Conservation (phyloP, 768 basidiomycete genomes). For the Aureoboletus auriporus region DNA sequence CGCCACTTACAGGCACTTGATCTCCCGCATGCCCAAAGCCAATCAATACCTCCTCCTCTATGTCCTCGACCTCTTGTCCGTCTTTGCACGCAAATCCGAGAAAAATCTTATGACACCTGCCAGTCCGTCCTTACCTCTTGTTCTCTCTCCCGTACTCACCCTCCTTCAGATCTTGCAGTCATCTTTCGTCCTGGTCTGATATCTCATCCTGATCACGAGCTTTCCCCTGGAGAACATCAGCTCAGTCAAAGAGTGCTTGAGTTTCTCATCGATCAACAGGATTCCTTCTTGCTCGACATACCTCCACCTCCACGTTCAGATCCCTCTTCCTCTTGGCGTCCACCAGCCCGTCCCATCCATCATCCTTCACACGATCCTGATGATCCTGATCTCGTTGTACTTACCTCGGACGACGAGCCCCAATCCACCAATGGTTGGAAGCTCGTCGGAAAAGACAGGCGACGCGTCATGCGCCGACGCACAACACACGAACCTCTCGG, state of each 20-base stretch:
- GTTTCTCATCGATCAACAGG: constrained; percentile 94
- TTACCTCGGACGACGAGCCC: constrained; percentile 48
- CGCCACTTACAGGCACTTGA: constrained; percentile 77
- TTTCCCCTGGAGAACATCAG: constrained; percentile 81
- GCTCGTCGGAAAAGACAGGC: constrained; percentile 37
- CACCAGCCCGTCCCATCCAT: constrained; percentile 6
- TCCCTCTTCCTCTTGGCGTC: constrained; percentile 28
- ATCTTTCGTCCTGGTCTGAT: constrained; percentile 96
- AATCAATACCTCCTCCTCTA: constrained; percentile 97
- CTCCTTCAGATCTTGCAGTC: constrained; percentile 77
- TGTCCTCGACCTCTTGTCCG: constrained; percentile 91
- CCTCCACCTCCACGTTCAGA: constrained; percentile 56
- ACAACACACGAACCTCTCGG: constrained; percentile 48
- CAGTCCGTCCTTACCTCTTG: constrained; percentile 50
- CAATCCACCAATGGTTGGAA: constrained; percentile 52
- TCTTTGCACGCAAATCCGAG: constrained; percentile 87
- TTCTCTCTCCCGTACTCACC: background rate
- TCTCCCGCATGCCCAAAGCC: constrained; percentile 76
- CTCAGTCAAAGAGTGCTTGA: constrained; percentile 89
- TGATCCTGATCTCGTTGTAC: constrained; percentile 42
- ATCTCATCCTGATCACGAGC: constrained; percentile 82
- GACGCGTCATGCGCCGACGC: constrained; percentile 49
- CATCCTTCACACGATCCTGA: constrained; percentile 30
- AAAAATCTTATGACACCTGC: constrained; percentile 95
- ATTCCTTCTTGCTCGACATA: constrained; percentile 90